Base-by-base conservation (phyloP, 805 yeast species). In the Cyberlindnera sargentensis region DNA sequence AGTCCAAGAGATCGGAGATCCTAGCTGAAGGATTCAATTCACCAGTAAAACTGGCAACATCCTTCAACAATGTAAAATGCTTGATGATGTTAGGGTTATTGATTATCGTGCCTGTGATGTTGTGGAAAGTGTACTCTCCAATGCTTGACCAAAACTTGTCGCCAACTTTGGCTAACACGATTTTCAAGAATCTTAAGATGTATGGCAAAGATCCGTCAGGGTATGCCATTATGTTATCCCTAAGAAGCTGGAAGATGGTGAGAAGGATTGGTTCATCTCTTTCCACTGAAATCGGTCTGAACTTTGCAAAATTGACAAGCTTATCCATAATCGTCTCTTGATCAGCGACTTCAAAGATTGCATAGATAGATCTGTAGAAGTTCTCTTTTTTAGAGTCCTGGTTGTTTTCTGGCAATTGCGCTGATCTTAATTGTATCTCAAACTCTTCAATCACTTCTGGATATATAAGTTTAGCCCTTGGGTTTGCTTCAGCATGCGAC, bases 61-160 rank as follows among this genome's bases (percentile, higher is more conserved):
- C 53, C 41, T 62, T 61, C 11, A 58, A 48, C 37, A 47, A 39
- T 51, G 53, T 41, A 36, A 81, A 55, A 41, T 60, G 64, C 15
- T 61, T 62, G 1, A 65, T 53, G 50, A 69, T 78, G 38, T 67
- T 62, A 1, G 81, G 78, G 51, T 75, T 80, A 20, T 73, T 73
- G 38, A 82, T 69, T 1, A 83, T 66, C 15, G 78, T 70, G 49
- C 82, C 89, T 41, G 84, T 59, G 36, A 81, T 65, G 46, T 78
- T 79, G 28, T 68, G 70, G 46, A 73, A 75, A 3, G 75, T 73
- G 47, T 66, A 73, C 0, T 85, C 86, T 1, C 72, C 64, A 4
- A 79, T 68, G 26, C 63, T 51, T 0, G 58, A 52, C 91, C 93
- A 86, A 45, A 81, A 75, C 3, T 65, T 63, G 0, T 53, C 20